Evolutionary conservation across 805 yeast species (phyloP).

Genomic region (Metschnikowia gruessii): DNA sequence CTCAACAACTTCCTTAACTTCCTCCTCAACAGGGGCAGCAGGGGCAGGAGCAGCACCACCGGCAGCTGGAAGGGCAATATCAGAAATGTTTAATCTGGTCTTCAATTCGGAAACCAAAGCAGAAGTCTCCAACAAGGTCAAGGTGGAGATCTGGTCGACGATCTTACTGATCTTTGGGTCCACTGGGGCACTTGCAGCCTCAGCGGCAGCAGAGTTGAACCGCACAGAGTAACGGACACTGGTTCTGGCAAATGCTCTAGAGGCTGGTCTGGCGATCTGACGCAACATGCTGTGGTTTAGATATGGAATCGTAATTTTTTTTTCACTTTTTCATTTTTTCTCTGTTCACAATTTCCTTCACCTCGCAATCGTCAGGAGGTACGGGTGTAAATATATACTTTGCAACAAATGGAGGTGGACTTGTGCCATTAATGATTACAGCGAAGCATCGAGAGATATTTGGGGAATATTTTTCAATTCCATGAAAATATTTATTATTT

Average conservation of each 20-base stretch:
- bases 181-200: slow-evolving; percentile 48
- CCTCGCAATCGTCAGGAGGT: slow-evolving; percentile 12
- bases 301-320: slow-evolving; percentile 15
- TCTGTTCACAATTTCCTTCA: slow-evolving; percentile 1
- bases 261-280: slow-evolving; percentile 37
- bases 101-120: slow-evolving; percentile 75
- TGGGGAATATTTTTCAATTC: no score
- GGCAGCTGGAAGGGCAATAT: slow-evolving; percentile 72
- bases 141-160: slow-evolving; percentile 85
- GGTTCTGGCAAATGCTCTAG: slow-evolving; percentile 33
- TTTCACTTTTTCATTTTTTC: slow-evolving; percentile 5
- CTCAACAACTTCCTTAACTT: slow-evolving; percentile 71
- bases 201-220: slow-evolving; percentile 46
- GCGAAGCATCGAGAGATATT: background rate
- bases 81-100: slow-evolving; percentile 86
- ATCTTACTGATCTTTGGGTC: slow-evolving; percentile 86
- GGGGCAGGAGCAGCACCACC: slow-evolving; percentile 58
- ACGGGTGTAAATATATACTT: slow-evolving; percentile 15
- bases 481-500: no score
- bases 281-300: slow-evolving; percentile 28
- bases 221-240: slow-evolving; percentile 32
- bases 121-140: slow-evolving; percentile 94
- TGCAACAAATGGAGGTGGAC: background rate
- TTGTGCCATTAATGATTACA: background rate
- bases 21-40: slow-evolving; percentile 69